phyloP scores from a whole-genome alignment of 208 protist genomes.

The Trypanosoma melophagium region DNA sequence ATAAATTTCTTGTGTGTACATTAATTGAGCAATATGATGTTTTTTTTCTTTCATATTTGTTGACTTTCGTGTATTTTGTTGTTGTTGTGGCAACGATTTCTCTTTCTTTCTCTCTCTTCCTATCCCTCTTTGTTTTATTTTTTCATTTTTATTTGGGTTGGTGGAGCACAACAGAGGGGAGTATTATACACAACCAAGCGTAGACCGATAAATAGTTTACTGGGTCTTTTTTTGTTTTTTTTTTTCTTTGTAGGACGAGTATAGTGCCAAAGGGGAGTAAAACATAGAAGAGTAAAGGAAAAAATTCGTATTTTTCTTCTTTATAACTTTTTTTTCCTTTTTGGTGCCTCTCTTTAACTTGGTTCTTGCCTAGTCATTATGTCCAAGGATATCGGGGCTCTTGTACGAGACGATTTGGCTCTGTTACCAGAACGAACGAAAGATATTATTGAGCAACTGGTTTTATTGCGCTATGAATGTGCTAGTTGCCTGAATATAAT shows the following conservation, averaged over 20 bases:
- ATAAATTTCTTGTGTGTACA: background rate
- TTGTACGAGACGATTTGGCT: background rate
- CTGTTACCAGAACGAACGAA: constrained; percentile 23
- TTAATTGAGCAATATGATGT: background rate
- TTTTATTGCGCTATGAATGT: constrained; percentile 55
- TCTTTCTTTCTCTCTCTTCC: background rate
- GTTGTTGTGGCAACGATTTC: background rate
- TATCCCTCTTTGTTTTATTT: background rate
- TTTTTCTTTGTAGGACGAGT: too few species aligned
- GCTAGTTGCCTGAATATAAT: constrained; percentile 64
- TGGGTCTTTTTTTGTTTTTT: too few species aligned
- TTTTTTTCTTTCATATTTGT: constrained; percentile 1
- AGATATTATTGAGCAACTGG: constrained; percentile 50
- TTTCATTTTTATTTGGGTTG: background rate
- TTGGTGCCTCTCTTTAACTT: background rate
- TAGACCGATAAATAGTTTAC: too few species aligned
- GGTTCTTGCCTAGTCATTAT: background rate
- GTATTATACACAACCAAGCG: too few species aligned
- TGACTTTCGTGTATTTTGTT: background rate
- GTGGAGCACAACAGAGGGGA: background rate
- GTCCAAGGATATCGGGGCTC: background rate
- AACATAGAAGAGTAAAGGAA: background rate
- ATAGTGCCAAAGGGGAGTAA: too few species aligned
- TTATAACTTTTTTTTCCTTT: background rate
- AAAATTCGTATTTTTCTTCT: background rate